Conservation (phyloP, 495 filamentous ascomycete genomes). For the Trichocladium uniseriatum region DNA sequence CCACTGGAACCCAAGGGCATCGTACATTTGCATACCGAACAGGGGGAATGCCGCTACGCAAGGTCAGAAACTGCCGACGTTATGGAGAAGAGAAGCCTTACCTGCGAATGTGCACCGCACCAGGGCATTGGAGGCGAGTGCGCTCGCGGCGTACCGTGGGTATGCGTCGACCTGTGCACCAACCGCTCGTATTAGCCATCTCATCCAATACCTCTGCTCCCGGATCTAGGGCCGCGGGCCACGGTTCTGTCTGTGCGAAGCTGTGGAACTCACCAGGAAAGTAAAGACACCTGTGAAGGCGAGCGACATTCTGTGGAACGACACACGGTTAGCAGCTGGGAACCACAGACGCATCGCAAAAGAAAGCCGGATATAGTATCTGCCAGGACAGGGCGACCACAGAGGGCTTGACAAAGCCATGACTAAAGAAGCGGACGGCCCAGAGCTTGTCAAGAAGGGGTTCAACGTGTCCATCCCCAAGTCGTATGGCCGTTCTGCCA, state of each 20-base stretch:
- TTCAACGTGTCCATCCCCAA: background rate
- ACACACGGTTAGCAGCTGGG: conserved; percentile 29
- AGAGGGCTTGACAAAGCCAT: conserved; percentile 16
- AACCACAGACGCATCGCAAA: conserved; percentile 17
- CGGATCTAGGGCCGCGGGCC: background rate
- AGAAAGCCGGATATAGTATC: conserved; percentile 2
- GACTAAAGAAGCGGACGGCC: conserved; percentile 10
- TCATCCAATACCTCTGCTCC: conserved; percentile 17
- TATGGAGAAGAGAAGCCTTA: conserved; percentile 11
- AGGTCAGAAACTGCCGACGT: conserved; percentile 2
- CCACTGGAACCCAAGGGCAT: conserved; percentile 62
- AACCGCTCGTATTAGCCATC: conserved; percentile 20
- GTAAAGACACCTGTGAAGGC: conserved; percentile 86
- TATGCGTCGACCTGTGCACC: conserved; percentile 66
- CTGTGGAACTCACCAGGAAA: conserved; percentile 51
- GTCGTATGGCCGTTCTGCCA: too few species aligned
- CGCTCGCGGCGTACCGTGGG: conserved; percentile 78
- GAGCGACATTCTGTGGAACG: conserved; percentile 52
- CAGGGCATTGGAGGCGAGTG: conserved; percentile 83
- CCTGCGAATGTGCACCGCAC: conserved; percentile 75
- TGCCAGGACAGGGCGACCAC: background rate
- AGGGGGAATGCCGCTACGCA: conserved; percentile 40
- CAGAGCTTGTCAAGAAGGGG: background rate
- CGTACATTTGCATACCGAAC: conserved; percentile 51
- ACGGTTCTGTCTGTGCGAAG: conserved; percentile 8